Evolutionary conservation across 1,284 basidiomycete genomes (phyloP).

Genomic region (Microbotryum scabiosae): DNA sequence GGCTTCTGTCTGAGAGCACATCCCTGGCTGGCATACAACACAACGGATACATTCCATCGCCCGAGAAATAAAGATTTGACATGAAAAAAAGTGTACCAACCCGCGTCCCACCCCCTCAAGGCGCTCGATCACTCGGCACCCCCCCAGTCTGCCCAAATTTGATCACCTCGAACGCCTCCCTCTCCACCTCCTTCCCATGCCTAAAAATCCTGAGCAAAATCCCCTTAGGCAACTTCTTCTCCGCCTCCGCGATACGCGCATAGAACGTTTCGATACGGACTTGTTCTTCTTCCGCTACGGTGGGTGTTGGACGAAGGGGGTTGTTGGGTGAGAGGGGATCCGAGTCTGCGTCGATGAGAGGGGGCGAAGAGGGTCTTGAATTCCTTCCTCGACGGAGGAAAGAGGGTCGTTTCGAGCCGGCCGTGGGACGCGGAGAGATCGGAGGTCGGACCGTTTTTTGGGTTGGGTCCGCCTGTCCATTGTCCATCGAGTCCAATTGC

Average conservation of each 20-base stretch:
- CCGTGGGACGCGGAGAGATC: not conserved
- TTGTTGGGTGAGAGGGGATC: constrained; percentile 35
- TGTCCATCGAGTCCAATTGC: not conserved
- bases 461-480: not conserved
- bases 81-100: no score
- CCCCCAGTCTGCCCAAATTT: not conserved
- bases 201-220: constrained; percentile 29
- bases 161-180: not conserved
- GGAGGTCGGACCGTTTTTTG: not conserved
- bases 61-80: no score
- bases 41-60: no score
- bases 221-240: constrained; percentile 16
- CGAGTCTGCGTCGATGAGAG: constrained; percentile 8
- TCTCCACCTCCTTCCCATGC: constrained; percentile 24
- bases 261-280: constrained; percentile 25
- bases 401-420: not conserved
- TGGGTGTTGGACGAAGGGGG: constrained; percentile 24
- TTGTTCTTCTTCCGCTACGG: constrained; percentile 4
- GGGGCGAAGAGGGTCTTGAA: not conserved
- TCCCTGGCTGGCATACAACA: no score
- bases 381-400: not conserved
- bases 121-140: no score
- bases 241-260: constrained; percentile 19
- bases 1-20: no score
- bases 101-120: no score